Evolutionary conservation across 257 asterid species (phyloP).

Genomic region (Fraxinus americana): DNA sequence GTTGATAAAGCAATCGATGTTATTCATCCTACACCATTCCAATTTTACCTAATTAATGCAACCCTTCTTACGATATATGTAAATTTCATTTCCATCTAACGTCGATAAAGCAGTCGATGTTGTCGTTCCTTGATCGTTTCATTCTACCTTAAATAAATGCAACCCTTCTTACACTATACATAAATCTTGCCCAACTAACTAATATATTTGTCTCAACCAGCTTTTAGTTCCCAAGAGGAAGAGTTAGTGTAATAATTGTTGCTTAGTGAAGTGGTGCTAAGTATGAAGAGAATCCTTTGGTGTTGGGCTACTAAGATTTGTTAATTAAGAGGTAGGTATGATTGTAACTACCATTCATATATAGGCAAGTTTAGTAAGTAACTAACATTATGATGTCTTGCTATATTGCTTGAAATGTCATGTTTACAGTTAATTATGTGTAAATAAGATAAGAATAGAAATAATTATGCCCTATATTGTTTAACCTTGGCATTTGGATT

Average conservation of each 20-base stretch:
- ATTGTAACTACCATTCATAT: slow-evolving; percentile 17
- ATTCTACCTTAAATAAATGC: not conserved
- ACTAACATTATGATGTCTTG: not conserved
- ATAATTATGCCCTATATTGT: too few species aligned
- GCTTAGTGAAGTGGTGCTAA: not conserved
- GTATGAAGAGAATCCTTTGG: slow-evolving; percentile 14
- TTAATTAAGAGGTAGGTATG: slow-evolving; percentile 24
- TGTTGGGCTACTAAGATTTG: slow-evolving; percentile 26
- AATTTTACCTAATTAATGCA: not conserved
- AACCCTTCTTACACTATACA: not conserved
- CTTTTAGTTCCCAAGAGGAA: not conserved
- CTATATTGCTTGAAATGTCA: not conserved
- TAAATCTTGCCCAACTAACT: slow-evolving; percentile 15
- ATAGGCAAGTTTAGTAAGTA: too few species aligned
- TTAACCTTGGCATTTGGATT: too few species aligned
- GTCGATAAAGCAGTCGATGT: too few species aligned
- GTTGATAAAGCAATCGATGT: not conserved
- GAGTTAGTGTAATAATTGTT: not conserved
- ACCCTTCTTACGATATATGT: too few species aligned
- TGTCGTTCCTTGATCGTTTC: not conserved
- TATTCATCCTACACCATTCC: too few species aligned
- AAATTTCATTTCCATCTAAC: not conserved
- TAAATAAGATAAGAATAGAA: not conserved
- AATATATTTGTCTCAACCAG: not conserved
- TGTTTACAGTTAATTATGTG: not conserved